Percentiles rank a stretch among this genome's conserved stretches.
phyloP scores from a whole-genome alignment of 108 stramenopile genomes.

The Tribonema minus region DNA sequence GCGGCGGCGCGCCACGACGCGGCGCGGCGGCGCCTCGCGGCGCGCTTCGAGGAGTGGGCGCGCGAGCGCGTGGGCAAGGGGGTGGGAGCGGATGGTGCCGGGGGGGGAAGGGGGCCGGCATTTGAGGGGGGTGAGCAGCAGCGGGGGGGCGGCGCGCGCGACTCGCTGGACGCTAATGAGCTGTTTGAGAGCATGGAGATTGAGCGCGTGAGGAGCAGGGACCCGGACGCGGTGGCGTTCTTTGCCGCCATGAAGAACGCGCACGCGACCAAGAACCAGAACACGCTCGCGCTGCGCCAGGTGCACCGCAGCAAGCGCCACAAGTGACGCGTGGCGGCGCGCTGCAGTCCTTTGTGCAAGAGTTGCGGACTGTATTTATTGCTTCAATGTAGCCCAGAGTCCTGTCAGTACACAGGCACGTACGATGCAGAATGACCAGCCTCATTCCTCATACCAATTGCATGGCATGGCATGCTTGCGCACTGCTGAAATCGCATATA shows the following conservation, averaged over 20 bases:
- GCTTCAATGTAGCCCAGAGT: too few relatives aligned
- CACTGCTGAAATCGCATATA: too few relatives aligned
- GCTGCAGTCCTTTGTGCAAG: too few relatives aligned
- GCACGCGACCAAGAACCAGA: conserved; percentile 30
- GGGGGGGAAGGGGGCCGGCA: neutral
- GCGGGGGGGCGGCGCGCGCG: neutral
- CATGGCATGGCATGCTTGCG: too few relatives aligned
- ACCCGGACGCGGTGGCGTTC: conserved; percentile 25
- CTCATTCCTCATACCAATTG: too few relatives aligned
- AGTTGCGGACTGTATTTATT: too few relatives aligned
- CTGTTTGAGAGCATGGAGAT: neutral
- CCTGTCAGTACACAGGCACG: too few relatives aligned
- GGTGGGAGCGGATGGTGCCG: neutral
- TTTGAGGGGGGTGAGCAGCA: neutral
- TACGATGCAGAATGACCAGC: too few relatives aligned
- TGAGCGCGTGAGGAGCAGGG: conserved; percentile 1
- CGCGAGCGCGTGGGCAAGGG: neutral
- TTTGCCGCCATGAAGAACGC: conserved; percentile 33
- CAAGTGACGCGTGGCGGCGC: too few relatives aligned
- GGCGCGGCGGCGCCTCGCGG: conserved; percentile 6
- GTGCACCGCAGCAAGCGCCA: conserved; percentile 19
- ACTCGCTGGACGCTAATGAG: neutral
- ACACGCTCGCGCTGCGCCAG: conserved; percentile 39
- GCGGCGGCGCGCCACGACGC: conserved; percentile 3
- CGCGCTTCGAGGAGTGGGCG: conserved; percentile 7